Percentiles rank a stretch among this genome's conserved stretches.
Conservation (phyloP, 2,329 filamentous ascomycete genomes). For the Blastomyces silverae region DNA sequence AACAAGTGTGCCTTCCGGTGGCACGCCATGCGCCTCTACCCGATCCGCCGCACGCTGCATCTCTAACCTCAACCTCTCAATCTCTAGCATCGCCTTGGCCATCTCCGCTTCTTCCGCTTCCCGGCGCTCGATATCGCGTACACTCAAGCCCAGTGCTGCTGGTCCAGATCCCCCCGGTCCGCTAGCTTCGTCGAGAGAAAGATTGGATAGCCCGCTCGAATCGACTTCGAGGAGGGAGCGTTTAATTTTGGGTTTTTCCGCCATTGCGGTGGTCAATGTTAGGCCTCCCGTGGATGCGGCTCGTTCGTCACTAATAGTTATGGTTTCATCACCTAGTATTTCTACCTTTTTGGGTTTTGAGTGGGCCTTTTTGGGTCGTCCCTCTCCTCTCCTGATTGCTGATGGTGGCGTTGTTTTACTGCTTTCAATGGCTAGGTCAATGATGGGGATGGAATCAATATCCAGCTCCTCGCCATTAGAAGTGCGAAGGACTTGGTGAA, state of each 20-base stretch:
- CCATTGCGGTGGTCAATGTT: constrained; percentile 34
- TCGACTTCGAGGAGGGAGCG: constrained; percentile 75
- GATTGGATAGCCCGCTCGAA: constrained; percentile 68
- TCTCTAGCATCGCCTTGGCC: constrained; percentile 77
- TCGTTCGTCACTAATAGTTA: constrained; percentile 41
- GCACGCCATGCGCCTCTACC: constrained; percentile 41
- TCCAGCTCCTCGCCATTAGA: constrained; percentile 75
- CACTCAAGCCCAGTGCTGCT: constrained; percentile 18
- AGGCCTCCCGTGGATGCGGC: constrained; percentile 52
- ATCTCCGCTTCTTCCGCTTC: constrained; percentile 80
- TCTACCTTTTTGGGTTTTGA: constrained; percentile 55
- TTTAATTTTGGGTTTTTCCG: constrained; percentile 40
- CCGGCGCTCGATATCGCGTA: constrained; percentile 57
- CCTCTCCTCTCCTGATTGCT: constrained; percentile 22
- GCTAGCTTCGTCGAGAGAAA: constrained; percentile 58
- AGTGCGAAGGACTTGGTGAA: constrained; percentile 66
- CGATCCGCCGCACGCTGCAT: constrained; percentile 56
- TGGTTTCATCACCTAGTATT: constrained; percentile 66
- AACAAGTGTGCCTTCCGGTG: constrained; percentile 42
- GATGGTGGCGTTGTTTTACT: constrained; percentile 27
- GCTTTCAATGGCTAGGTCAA: constrained; percentile 74
- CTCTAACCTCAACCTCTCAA: constrained; percentile 76
- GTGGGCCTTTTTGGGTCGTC: constrained; percentile 29
- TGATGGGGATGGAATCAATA: constrained; percentile 91
- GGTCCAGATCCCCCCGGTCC: constrained; percentile 15